phyloP scores from a whole-genome alignment of 2,329 filamentous ascomycete genomes.

The Penicillium vulpinum region DNA sequence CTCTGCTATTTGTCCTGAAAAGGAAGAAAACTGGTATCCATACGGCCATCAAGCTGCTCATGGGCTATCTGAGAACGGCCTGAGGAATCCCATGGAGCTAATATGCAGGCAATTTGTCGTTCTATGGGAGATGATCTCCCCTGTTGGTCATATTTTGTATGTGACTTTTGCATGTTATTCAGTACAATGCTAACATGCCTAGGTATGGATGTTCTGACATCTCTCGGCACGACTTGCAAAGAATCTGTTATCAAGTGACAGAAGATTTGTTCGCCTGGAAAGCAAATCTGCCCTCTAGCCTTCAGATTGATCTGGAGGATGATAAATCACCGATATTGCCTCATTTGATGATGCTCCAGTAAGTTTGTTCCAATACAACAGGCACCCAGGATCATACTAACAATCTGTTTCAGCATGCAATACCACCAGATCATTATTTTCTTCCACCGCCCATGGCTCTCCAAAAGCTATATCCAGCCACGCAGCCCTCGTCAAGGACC shows the following conservation, averaged over 20 bases:
- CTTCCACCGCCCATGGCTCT: conserved; percentile 48
- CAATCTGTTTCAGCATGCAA: conserved; percentile 38
- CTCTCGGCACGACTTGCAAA: conserved; percentile 39
- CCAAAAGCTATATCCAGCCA: conserved; percentile 45
- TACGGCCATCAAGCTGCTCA: conserved; percentile 30
- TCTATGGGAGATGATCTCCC: conserved; percentile 48
- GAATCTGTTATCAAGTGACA: conserved; percentile 37
- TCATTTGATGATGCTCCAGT: conserved; percentile 47
- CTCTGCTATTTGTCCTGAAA: conserved; percentile 24
- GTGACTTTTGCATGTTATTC: conserved; percentile 1
- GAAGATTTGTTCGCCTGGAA: conserved; percentile 46
- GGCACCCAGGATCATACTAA: not conserved
- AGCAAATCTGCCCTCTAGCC: conserved; percentile 38
- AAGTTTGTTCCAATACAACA: conserved; percentile 5
- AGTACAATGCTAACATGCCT: conserved; percentile 13
- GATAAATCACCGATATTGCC: conserved; percentile 37
- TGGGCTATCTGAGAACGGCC: conserved; percentile 14
- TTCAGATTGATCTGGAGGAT: conserved; percentile 39
- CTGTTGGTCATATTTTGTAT: conserved; percentile 45
- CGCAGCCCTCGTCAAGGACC: conserved; percentile 44
- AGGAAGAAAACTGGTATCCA: conserved; percentile 34
- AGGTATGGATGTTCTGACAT: conserved; percentile 43
- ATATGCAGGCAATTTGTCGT: conserved; percentile 41
- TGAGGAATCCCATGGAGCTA: conserved; percentile 36
- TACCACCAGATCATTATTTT: conserved; percentile 49